Percentiles rank a stretch among this genome's conserved stretches.
Evolutionary conservation across 2,329 filamentous ascomycete genomes (phyloP).

Genomic region (Beauveria scarabaeidicola): DNA sequence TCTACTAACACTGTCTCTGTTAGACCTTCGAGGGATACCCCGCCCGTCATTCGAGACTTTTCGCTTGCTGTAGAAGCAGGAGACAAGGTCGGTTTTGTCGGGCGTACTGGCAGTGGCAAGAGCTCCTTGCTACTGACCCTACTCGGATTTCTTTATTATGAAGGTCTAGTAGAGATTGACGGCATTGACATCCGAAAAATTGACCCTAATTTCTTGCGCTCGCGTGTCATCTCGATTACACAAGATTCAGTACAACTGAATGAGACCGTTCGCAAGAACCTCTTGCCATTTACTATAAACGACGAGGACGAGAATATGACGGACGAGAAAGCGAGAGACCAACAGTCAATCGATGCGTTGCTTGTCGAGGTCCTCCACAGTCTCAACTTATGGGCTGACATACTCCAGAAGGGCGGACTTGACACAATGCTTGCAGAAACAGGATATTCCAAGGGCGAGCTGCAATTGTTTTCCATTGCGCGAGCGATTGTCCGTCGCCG

Average conservation of each 20-base stretch:
- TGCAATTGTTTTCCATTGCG: not conserved
- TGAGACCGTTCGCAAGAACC: conserved; percentile 35
- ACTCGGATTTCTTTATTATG: not conserved
- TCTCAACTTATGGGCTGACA: not conserved
- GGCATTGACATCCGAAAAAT: conserved; percentile 30
- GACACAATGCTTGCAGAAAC: not conserved
- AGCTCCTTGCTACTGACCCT: not conserved
- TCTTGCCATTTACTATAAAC: conserved; percentile 14
- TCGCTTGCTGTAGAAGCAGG: not conserved
- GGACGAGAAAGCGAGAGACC: not conserved
- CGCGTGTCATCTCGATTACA: conserved; percentile 32
- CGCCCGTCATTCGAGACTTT: not conserved
- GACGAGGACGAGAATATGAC: not conserved
- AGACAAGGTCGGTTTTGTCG: not conserved
- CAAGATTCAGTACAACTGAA: conserved; percentile 37
- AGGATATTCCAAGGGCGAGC: not conserved
- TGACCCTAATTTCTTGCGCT: conserved; percentile 30
- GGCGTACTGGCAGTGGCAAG: not conserved
- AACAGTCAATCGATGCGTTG: not conserved
- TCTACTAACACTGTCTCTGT: not conserved
- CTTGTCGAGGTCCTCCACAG: not conserved
- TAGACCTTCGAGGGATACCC: not conserved
- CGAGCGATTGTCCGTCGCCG: not conserved
- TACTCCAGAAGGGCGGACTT: not conserved
- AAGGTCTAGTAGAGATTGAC: conserved; percentile 31